Evolutionary conservation across 2,329 filamentous ascomycete species (phyloP).

Genomic region (Lachnellula hyalina): DNA sequence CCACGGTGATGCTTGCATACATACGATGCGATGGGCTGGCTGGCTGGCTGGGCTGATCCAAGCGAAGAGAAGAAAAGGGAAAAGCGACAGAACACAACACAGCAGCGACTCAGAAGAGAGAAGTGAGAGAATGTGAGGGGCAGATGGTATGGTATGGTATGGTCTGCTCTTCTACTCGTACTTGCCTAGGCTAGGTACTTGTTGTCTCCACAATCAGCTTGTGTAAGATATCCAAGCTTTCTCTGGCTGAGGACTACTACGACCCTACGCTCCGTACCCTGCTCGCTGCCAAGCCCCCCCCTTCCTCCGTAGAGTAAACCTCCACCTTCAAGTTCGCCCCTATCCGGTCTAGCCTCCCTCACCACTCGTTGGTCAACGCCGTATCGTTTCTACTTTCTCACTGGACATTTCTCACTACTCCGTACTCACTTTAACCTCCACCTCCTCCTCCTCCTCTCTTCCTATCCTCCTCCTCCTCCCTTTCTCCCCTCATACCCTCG

Average conservation of each 20-base stretch:
- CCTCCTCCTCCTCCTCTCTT: conserved; percentile 14
- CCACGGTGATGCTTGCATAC: background rate
- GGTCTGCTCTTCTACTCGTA: too few relatives aligned
- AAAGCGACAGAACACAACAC: background rate
- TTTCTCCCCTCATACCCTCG: conserved; percentile 17
- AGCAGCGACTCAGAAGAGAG: background rate
- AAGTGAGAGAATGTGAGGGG: background rate
- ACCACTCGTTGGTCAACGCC: background rate
- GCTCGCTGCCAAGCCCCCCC: background rate
- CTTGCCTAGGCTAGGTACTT: too few relatives aligned
- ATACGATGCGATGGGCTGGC: background rate
- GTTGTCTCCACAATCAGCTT: too few relatives aligned
- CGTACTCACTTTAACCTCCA: conserved; percentile 6
- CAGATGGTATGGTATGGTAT: background rate
- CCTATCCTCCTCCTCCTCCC: conserved; percentile 9
- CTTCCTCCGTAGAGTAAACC: background rate
- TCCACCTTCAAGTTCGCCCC: background rate
- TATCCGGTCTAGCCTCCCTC: background rate
- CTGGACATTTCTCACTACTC: conserved; percentile 3
- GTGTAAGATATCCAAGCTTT: too few relatives aligned
- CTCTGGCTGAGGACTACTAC: too few relatives aligned
- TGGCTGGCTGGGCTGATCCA: background rate
- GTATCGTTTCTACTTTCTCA: conserved; percentile 5
- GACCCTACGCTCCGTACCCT: background rate
- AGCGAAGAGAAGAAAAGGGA: background rate